A percentile compares a stretch with the other conserved stretches of the same genome.
These are phyloP conservation scores for Coelastrella sp. DNA, from an alignment of 139 green algal genomes.

Conservation along the genomic window DNA sequence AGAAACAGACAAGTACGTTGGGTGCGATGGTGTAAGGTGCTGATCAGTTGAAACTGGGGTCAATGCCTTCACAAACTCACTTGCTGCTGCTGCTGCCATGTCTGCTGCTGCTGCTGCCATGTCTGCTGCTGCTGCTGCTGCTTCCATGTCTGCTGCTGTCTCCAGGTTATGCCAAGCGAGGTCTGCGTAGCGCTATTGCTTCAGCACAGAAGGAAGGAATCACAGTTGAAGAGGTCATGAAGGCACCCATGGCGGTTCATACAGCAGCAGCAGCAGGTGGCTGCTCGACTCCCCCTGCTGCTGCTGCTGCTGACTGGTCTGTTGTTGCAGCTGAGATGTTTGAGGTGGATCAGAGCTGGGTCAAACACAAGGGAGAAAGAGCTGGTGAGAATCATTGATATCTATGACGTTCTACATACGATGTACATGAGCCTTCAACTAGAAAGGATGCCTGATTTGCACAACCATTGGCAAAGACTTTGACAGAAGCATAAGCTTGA, in stretches of 20 bases:
- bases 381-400: too few species aligned
- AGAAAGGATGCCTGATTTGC: too few species aligned
- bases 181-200: neutral
- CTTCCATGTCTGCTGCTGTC: neutral
- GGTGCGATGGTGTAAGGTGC: too few species aligned
- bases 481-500: too few species aligned
- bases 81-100: too few species aligned
- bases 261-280: neutral
- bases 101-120: neutral
- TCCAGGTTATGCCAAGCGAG: constrained; percentile 4
- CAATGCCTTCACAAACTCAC: neutral
- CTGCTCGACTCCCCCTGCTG: neutral
- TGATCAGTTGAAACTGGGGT: neutral
- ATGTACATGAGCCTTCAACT: too few species aligned
- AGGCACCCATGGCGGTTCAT: neutral
- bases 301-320: neutral
- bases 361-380: neutral
- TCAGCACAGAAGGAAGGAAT: neutral
- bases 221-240: neutral
- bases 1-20: too few species aligned
- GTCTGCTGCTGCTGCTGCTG: neutral
- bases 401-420: too few species aligned
- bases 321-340: neutral
- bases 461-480: too few species aligned
- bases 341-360: neutral